phyloP scores from a whole-genome alignment of 345 rosid species.

The Arabidopsis suecica region DNA sequence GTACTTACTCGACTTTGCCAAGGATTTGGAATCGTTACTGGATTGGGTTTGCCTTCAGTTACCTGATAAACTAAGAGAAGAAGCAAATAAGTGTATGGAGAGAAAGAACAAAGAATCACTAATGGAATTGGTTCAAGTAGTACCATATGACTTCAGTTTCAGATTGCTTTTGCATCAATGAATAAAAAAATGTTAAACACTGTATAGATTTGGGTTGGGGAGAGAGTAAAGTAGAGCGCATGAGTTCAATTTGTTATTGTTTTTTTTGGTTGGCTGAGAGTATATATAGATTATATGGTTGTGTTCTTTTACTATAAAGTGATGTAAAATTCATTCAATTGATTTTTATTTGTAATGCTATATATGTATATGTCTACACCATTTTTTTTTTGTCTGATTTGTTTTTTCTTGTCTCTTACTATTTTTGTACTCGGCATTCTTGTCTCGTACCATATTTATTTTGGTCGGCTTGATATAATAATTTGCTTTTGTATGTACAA shows the following conservation, averaged over 20 bases:
- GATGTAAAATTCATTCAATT: constrained; percentile 35
- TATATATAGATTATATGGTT: constrained; percentile 28
- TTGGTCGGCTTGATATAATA: constrained; percentile 6
- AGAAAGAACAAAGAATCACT: constrained; percentile 56
- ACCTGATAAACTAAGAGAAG: constrained; percentile 66
- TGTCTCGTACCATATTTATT: constrained; percentile 16
- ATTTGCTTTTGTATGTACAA: background rate
- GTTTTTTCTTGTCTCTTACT: constrained; percentile 29
- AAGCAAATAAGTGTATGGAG: constrained; percentile 62
- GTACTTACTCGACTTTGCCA: constrained; percentile 85
- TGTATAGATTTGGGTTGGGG: constrained; percentile 41
- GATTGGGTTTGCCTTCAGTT: constrained; percentile 90
- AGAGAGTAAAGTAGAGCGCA: constrained; percentile 33
- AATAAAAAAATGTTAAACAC: constrained; percentile 15
- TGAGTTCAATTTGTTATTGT: constrained; percentile 25
- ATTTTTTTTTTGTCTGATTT: constrained; percentile 41
- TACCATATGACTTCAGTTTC: constrained; percentile 89
- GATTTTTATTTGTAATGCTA: constrained; percentile 27
- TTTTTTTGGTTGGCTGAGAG: constrained; percentile 37
- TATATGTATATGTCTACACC: constrained; percentile 41
- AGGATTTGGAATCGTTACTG: constrained; percentile 80
- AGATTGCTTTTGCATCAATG: constrained; percentile 61
- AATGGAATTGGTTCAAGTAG: constrained; percentile 64
- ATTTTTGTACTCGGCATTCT: constrained; percentile 21
- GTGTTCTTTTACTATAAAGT: constrained; percentile 33